Evolutionary conservation across 2,329 filamentous ascomycete genomes (phyloP).

Genomic region (Podosphaera xanthii): DNA sequence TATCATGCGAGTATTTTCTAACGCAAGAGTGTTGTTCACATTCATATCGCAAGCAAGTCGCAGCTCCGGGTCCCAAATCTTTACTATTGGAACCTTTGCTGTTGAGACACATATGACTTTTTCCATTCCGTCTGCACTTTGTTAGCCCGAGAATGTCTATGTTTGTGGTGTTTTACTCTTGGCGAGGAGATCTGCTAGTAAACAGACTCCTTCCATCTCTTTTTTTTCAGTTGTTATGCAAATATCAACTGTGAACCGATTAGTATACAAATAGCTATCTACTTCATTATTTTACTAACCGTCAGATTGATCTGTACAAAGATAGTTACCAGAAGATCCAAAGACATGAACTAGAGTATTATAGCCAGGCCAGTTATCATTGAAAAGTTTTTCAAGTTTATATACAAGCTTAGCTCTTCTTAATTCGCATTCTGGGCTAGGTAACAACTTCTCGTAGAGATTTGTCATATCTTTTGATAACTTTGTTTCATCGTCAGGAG

Average conservation of each 20-base stretch:
- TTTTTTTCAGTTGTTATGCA: constrained; percentile 88
- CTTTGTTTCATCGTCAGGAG: constrained; percentile 48
- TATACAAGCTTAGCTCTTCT: constrained; percentile 54
- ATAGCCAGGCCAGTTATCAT: constrained; percentile 75
- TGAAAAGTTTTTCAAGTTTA: constrained; percentile 74
- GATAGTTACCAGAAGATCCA: constrained; percentile 87
- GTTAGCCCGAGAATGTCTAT: constrained; percentile 16
- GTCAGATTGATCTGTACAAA: constrained; percentile 91
- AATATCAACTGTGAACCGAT: constrained; percentile 50
- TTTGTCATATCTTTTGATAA: constrained; percentile 66
- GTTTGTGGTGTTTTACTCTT: constrained; percentile 37
- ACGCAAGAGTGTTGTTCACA: constrained; percentile 83
- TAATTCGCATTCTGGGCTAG: constrained; percentile 55
- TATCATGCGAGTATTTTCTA: constrained; percentile 96
- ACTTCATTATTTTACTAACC: constrained; percentile 29
- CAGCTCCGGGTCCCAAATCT: constrained; percentile 92
- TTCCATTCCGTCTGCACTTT: constrained; percentile 64
- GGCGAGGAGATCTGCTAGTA: constrained; percentile 66
- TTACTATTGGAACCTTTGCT: constrained; percentile 94
- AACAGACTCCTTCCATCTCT: constrained; percentile 71
- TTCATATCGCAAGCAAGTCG: constrained; percentile 90
- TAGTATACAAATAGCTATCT: neutral
- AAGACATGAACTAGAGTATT: constrained; percentile 83
- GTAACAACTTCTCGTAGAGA: constrained; percentile 66
- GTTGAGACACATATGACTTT: constrained; percentile 84